A percentile compares a stretch with the other conserved stretches of the same genome.
phyloP scores from a whole-genome alignment of 2,329 filamentous ascomycete species.

The Epichloe gansuensis region DNA sequence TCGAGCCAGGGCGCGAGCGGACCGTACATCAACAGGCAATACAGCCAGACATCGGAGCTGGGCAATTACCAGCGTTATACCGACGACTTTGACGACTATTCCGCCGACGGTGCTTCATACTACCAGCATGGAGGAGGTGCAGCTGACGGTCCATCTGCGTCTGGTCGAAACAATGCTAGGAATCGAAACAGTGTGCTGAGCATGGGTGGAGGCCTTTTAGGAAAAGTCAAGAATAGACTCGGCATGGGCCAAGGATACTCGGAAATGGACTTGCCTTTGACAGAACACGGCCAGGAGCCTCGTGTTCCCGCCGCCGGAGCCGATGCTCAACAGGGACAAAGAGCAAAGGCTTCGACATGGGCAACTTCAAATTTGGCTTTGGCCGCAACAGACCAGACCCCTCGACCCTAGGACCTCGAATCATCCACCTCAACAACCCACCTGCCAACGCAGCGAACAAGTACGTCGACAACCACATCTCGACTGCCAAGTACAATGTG shows the following conservation, averaged over 20 bases:
- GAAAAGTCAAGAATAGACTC: constrained; percentile 77
- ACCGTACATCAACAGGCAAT: constrained; percentile 40
- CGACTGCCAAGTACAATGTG: constrained; percentile 93
- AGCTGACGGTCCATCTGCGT: constrained; percentile 39
- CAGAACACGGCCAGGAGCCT: constrained; percentile 49
- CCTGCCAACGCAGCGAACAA: constrained; percentile 82
- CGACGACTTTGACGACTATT: constrained; percentile 71
- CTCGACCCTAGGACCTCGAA: constrained; percentile 76
- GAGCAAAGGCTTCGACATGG: constrained; percentile 51
- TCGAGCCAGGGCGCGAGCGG: constrained; percentile 12
- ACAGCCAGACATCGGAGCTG: constrained; percentile 68
- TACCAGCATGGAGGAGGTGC: constrained; percentile 67
- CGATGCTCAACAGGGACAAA: constrained; percentile 27
- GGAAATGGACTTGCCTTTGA: constrained; percentile 95
- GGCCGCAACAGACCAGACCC: constrained; percentile 76
- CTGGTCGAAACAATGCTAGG: constrained; percentile 40
- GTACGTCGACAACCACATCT: constrained; percentile 93
- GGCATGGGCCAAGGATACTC: constrained; percentile 85
- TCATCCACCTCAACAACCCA: constrained; percentile 94
- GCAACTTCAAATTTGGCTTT: constrained; percentile 87
- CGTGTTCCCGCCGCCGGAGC: constrained; percentile 29
- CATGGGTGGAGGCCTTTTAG: constrained; percentile 77
- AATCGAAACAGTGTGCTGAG: constrained; percentile 83
- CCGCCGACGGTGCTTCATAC: constrained; percentile 65
- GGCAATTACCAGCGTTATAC: constrained; percentile 88